Base-by-base conservation (phyloP, 257 asterid species). In the Solanum pimpinellifolium region DNA sequence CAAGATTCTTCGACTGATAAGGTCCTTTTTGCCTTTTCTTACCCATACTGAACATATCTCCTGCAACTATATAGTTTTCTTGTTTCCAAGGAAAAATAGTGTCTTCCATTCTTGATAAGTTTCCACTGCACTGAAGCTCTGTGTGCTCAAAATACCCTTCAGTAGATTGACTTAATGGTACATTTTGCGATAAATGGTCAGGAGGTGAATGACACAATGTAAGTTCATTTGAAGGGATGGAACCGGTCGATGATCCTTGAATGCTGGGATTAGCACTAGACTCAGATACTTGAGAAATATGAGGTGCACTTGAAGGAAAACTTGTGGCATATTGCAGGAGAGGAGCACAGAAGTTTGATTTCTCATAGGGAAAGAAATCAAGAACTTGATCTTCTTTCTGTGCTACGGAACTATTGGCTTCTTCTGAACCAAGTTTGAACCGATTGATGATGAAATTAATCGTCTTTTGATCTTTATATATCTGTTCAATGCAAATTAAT, bases 1-100 rank as follows among this genome's bases (percentile, higher is more conserved):
- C 49, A 15, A 96, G 98, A 93, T 96, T 96, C 95, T 96, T 95
- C 59, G 98, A 94, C 65, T 92, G 91, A 89, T 78, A 92, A 83
- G 90, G 91, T 21, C 94, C 95, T 83, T 74, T 90, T 47, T 88
- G 91, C 2, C 62, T 56, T 62, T 91, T 91, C 85, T 89, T 92
- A 87, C 85, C 83, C 72, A 31, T 29, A 78, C 87, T 78, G 33
- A 31, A 2, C 25, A 86, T 73, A 9, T 75, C 89, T 39, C 29
- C 85, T 75, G 88, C 87, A 21, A 77, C 87, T 9, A 66, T 89
- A 65, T 39, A 11, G 14, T 47, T 80, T n/a, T 33, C 68, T 25
- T 66, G 52, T 5, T 65, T 87, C 85, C 49, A 60, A 74, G 87
- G 83, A 68, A 65, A 86, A 86, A 56, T 89, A 11, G 85, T 35